Evolutionary conservation across 805 yeast species (phyloP), one percentile per base, ranked within the genome.

Genomic region (Helenozyma baotianmanensis): DNA sequence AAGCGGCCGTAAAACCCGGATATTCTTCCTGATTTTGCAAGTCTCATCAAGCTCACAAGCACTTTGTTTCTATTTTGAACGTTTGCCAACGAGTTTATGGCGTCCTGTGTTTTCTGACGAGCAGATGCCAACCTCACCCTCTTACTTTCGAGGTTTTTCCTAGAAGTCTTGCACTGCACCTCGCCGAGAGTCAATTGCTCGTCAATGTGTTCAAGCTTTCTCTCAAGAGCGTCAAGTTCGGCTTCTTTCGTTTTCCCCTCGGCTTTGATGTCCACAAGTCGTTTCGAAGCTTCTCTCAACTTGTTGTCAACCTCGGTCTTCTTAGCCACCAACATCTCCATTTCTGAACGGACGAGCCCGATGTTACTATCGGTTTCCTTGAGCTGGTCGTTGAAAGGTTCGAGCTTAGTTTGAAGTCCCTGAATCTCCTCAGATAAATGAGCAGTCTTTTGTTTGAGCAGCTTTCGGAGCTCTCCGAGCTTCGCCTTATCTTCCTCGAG

Each of bases 1-100:
- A 92, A 62, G 41, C 96, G 69, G 0, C 97, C 98, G 53, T 85
- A 71, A 46, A 90, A 85, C 0, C 97, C 98, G 6, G 64, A 63
- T 15, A 94, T 74, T 47, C 95, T 71, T 5, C 97, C 97, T 3
- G 92, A 72, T 35, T 79, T 78, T 36, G 81, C 81, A 23, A 92
- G 60, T 41, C 82, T 74, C 37, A 69, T 63, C 35, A 92, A 68
- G 11, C 88, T 82, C 0, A 78, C 53, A 13, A 88, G 64, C 4
- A 92, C 94, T 38, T 78, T 74, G 46, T 75, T 84, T 49, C 82
- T 86, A 39, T 84, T 81, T 47, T 82, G 80, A 11, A 65, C 62
- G 14, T 62, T 73, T 2, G 75, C 64, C 9, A 80, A 61, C 2
- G 83, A 69, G 15, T 72, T 70, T 25, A 73, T 64, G 0, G 95